Evolutionary conservation across 768 basidiomycete genomes (phyloP), one percentile per base, ranked within the genome.

Genomic region (Mycena olivaceomarginata): DNA sequence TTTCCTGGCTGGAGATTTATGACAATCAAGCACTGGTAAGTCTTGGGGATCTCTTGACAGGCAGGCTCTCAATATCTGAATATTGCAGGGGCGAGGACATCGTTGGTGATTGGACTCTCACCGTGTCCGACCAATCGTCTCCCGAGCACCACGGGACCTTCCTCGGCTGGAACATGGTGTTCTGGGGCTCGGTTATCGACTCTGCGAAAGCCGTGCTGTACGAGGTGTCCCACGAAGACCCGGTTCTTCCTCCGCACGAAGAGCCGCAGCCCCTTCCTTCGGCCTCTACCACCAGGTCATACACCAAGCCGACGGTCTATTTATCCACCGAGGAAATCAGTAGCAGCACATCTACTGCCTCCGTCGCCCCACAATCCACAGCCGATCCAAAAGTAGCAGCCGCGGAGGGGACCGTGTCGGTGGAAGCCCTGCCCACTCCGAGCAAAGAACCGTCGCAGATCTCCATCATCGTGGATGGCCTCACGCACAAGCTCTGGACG

Each of bases 1-100:
- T 98, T 90, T 83, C 92, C 92, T n/a, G 98, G 96, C 0, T 99
- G 98, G 98, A 94, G 90, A n/a, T 99, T 99, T 83, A 99, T 99
- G 97, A 93, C 93, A 37, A 91, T 99, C 67, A 99, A 99, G 85
- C 98, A 99, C 82, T 99, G 98, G 98, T 98, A 75, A 84, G 92
- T 86, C 62, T 16, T 41, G 22, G 41, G 5, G 56, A 63, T 43
- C 51, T 74, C 46, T 79, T 31, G 37, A 13, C 46, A 66, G 43
- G 13, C 67, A 41, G 77, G 13, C 73, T 25, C 63, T 68, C 2
- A 70, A 1, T 7, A 5, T 63, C 45, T 2, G 31, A 31, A 31
- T 31, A 31, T 56, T 15, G 8, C 18, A 99, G 98, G 98, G 97
- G 95, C 62, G 98, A 99, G 86, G 90, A 96, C 84, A 94, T 97